Evolutionary conservation across 495 filamentous ascomycete species (phyloP), one percentile per base, ranked within the genome.

Genomic region (Podospora appendiculata): DNA sequence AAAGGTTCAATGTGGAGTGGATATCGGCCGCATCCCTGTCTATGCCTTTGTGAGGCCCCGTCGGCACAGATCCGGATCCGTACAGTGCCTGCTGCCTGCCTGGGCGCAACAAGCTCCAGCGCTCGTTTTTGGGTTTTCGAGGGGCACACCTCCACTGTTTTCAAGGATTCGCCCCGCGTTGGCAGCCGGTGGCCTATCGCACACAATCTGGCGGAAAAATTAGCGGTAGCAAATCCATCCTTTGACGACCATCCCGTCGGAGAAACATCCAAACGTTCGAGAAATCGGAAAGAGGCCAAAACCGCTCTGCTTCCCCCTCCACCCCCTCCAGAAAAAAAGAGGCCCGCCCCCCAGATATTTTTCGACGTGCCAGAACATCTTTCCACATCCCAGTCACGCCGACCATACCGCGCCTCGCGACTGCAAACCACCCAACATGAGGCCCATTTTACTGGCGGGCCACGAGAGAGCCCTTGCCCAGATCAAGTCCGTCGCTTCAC

Each of bases 401-500:
- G 38, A 51, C 44, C 14, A 40, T 18, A 55, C 41, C 32, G 45
- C 34, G 41, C 17, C 16, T 12, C 36, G 1, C 16, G 9, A 9
- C 41, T 39, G 13, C 16, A 25, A 41, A 32, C 45, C 52, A 56
- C 54, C 58, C 62, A 79, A 67, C 48, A 98, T 98, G 93, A 85
- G 94, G 72, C 93, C 93, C 63, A 94, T 96, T 70, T 79, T 98
- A 59, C 75, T 98, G 60, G 83, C 88, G 71, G 93, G 93, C 73
- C 93, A 99, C 82, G 94, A 97, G 80, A 90, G 93, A 75, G 91
- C 93, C 72, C 80, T 99, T 69, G 97, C 90, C 64, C 93, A 99
- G 70, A 94, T 98, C 71, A 95, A 90, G 84, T 89, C 74, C 54
- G 79, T 61, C 43, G 36, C 34, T 6, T 10, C 36, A 38, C n/a